A percentile compares a stretch with the other conserved stretches of the same genome.
These are phyloP conservation scores for Trichoderma endophyticum DNA, from an alignment of 2,329 filamentous ascomycete genomes.

Conservation along the genomic window DNA sequence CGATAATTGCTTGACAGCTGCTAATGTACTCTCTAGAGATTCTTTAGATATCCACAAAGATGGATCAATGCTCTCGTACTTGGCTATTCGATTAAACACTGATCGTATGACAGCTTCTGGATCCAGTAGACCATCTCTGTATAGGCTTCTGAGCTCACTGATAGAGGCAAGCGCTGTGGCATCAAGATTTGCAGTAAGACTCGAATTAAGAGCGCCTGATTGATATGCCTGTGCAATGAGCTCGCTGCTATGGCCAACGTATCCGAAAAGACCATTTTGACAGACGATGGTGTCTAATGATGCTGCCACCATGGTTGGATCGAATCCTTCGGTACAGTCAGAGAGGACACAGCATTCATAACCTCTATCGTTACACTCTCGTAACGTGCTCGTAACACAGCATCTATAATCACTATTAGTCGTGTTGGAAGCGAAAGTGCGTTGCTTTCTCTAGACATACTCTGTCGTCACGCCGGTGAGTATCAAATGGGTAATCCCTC, in stretches of 20 bases:
- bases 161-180: not conserved
- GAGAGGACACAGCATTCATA: not conserved
- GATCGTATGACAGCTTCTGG: not conserved
- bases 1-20: not conserved
- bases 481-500: slow-evolving; percentile 3
- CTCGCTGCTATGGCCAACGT: not conserved
- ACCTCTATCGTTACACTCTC: not conserved
- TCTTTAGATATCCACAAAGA: not conserved
- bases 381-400: not conserved
- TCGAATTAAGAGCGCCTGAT: not conserved
- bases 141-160: not conserved
- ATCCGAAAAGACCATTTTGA: not conserved
- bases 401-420: not conserved
- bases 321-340: not conserved
- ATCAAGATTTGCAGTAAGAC: not conserved
- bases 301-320: not conserved
- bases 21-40: not conserved
- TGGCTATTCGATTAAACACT: not conserved
- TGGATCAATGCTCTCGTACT: not conserved
- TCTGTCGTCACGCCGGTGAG: not conserved
- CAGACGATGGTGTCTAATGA: not conserved
- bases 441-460: not conserved
- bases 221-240: not conserved
- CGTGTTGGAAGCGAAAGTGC: not conserved
- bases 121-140: not conserved